A percentile compares a stretch with the other conserved stretches of the same genome.
Evolutionary conservation across 441 rosid species (phyloP).

Genomic region (Eutrema salsugineum): DNA sequence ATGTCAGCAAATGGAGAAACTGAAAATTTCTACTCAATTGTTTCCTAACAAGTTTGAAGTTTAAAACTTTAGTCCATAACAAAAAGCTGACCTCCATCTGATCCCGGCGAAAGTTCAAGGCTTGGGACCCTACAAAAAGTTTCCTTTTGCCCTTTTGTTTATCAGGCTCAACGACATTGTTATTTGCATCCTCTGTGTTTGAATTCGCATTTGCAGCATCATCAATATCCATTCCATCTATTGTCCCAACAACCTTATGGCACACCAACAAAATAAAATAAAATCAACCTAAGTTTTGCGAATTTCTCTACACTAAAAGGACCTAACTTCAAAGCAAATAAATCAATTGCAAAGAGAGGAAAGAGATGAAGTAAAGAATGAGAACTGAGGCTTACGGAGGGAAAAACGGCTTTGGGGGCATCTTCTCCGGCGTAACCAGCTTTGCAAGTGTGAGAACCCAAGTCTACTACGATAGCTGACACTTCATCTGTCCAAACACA

Average conservation of each 20-base stretch:
- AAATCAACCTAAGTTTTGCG: neutral
- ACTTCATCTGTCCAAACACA: slow-evolving; percentile 62
- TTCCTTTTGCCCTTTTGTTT: slow-evolving; percentile 56
- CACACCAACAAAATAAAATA: slow-evolving; percentile 1
- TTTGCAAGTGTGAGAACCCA: slow-evolving; percentile 96
- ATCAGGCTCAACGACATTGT: slow-evolving; percentile 45
- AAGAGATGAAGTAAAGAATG: neutral
- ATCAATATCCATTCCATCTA: slow-evolving; percentile 87
- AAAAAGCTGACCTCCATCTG: slow-evolving; percentile 66
- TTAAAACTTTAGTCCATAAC: neutral
- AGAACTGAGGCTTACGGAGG: slow-evolving; percentile 58
- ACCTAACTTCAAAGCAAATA: neutral
- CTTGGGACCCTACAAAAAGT: slow-evolving; percentile 76
- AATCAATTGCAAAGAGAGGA: neutral
- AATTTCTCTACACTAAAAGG: neutral
- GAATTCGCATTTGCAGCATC: slow-evolving; percentile 34
- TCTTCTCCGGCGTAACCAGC: slow-evolving; percentile 99
- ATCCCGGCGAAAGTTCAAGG: slow-evolving; percentile 75
- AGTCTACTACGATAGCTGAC: slow-evolving; percentile 94
- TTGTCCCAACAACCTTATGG: slow-evolving; percentile 74
- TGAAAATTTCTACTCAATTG: neutral
- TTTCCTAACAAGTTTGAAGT: neutral
- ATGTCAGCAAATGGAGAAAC: neutral
- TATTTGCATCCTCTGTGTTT: slow-evolving; percentile 56
- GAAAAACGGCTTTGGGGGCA: slow-evolving; percentile 98